These are phyloP conservation scores for Funneliformis geosporum DNA, from an alignment of 192 early-diverging fungal species.

Conservation along the genomic window DNA sequence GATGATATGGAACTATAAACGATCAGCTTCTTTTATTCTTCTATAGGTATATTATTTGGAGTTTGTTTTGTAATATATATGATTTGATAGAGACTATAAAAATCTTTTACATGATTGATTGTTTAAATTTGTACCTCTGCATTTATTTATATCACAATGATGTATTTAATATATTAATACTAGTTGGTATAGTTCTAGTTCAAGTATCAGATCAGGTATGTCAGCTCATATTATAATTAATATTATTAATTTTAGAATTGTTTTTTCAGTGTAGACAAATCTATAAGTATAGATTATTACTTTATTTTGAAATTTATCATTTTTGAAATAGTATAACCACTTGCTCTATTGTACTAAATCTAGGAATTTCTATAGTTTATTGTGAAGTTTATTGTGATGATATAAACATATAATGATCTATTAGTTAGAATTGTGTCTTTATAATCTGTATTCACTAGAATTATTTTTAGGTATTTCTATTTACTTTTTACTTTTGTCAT, in stretches of 20 bases:
- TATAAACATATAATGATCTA: background rate
- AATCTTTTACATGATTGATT: background rate
- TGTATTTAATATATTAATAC: background rate
- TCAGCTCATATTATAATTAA: background rate
- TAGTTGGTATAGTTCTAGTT: background rate
- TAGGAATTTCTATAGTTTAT: no score
- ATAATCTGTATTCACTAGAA: background rate
- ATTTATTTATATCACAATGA: background rate
- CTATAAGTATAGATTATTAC: background rate
- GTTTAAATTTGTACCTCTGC: background rate
- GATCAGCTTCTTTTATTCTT: background rate
- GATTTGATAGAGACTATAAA: background rate
- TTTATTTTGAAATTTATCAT: conserved; percentile 24
- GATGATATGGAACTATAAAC: conserved; percentile 4
- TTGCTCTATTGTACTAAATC: no score
- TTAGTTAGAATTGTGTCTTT: background rate
- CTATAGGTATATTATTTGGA: background rate
- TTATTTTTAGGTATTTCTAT: background rate
- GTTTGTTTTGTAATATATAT: background rate
- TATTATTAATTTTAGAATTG: background rate
- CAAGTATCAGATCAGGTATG: background rate
- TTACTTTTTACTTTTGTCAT: conserved; percentile 3
- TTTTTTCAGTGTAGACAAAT: background rate
- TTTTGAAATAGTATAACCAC: background rate
- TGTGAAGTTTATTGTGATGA: no score